Conservation (phyloP, 768 basidiomycete genomes). For the Tubosaeta brunneosetosa region DNA sequence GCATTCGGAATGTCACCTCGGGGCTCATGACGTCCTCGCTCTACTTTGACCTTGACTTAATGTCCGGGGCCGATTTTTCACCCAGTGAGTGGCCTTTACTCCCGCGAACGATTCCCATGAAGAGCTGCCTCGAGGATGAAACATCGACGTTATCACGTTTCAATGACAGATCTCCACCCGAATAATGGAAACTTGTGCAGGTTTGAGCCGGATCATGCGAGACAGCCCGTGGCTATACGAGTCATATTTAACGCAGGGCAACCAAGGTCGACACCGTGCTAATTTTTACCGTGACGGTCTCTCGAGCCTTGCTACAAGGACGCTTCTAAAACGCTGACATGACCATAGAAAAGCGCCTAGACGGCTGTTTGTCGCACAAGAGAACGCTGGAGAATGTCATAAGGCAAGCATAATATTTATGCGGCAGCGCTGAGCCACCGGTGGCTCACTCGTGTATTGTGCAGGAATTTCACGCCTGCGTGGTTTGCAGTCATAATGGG, state of each 20-base stretch:
- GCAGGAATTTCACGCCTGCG: conserved; percentile 49
- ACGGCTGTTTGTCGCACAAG: background rate
- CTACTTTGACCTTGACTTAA: background rate
- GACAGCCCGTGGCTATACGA: background rate
- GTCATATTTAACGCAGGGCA: background rate
- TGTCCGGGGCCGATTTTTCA: background rate
- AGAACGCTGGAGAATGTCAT: conserved; percentile 35
- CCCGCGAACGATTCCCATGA: background rate
- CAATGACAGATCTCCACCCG: background rate
- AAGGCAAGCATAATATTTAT: conserved; percentile 20
- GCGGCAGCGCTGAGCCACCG: background rate
- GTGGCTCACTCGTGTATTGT: background rate
- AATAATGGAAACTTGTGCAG: background rate
- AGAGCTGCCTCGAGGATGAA: background rate
- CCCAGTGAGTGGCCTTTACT: background rate
- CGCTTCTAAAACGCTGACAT: background rate
- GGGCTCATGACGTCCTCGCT: background rate
- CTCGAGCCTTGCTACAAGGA: background rate
- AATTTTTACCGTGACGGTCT: background rate
- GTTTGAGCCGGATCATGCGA: background rate
- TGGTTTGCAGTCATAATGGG: conserved; percentile 58
- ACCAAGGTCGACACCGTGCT: background rate
- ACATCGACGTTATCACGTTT: background rate
- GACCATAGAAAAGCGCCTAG: background rate
- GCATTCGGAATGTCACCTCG: background rate